phyloP scores from a whole-genome alignment of 2,329 filamentous ascomycete species.

The Teratosphaeria zuluensis region DNA sequence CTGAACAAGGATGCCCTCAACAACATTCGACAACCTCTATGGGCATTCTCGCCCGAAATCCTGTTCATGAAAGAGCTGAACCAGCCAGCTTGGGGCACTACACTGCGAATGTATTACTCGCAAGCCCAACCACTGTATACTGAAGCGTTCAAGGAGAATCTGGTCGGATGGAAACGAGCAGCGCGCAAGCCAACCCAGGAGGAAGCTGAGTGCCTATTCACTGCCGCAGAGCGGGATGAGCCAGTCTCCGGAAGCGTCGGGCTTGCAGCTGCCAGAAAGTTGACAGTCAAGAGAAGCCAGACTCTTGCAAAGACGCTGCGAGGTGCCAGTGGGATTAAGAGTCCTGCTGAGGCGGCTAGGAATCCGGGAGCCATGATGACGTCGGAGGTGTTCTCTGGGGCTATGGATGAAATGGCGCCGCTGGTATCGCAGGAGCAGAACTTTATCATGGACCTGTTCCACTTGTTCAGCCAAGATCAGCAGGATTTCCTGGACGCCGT shows the following conservation, averaged over 20 bases:
- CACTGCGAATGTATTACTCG: conserved; percentile 72
- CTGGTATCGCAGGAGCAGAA: conserved; percentile 91
- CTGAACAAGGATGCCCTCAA: conserved; percentile 62
- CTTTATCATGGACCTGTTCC: conserved; percentile 94
- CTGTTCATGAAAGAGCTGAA: conserved; percentile 84
- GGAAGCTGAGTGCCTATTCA: conserved; percentile 55
- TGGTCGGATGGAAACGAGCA: conserved; percentile 56
- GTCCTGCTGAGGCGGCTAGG: conserved; percentile 47
- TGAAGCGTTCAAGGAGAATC: conserved; percentile 69
- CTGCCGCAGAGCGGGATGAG: conserved; percentile 78
- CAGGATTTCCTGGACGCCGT: conserved; percentile 78
- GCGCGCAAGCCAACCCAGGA: conserved; percentile 21
- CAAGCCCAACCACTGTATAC: conserved; percentile 69
- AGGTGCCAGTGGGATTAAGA: conserved; percentile 47
- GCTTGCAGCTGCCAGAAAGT: conserved; percentile 63
- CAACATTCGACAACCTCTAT: conserved; percentile 61
- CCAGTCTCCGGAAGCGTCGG: conserved; percentile 28
- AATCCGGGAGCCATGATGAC: conserved; percentile 41
- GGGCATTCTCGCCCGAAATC: conserved; percentile 80
- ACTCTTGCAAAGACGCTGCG: conserved; percentile 68
- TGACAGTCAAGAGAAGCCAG: conserved; percentile 90
- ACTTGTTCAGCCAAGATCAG: conserved; percentile 74
- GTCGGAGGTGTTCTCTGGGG: conserved; percentile 71
- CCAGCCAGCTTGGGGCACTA: conserved; percentile 65
- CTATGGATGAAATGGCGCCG: conserved; percentile 71